Evolutionary conservation across 1,139 yeast species (phyloP), one percentile per base, ranked within the genome.

Genomic region (Arxiozyma slooffiae): DNA sequence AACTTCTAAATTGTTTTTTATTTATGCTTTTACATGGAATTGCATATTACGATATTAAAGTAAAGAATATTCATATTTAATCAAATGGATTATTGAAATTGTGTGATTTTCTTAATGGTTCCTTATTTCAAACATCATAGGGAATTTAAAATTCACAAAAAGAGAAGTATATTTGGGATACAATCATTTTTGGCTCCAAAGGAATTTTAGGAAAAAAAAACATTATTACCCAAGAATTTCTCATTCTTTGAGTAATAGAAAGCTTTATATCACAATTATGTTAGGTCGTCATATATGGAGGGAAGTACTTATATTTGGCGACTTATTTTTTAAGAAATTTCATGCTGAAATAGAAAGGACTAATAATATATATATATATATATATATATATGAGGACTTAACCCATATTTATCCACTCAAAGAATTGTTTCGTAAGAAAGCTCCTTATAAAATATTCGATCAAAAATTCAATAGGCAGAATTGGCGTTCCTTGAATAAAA

Each of bases 101-200:
- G 34, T 75, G 82, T 44, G 90, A 83, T 66, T 83, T 82, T 63
- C 89, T 89, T 16, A 81, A 84, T 41, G 76, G 85, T 42, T 81
- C 79, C 48, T 87, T 82, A 17, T 80, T 82, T 59, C 74, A 79
- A 58, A 81, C 87, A 1, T 80, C 81, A 11, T 82, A n/a, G 86
- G 83, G 83, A 81, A 57, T 74, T 72, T 51, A 68, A 71, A 43
- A 73, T 76, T 37, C 80, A 78, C 53, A 69, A 71, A 41, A 71
- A 74, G 38, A 64, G 68, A 14, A 85, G 86, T 1, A 80, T 83
- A 0, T 73, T 77, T 61, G 97, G 97, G 2, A 84, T 85, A 2
- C 84, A 78, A 54, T 83, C 88, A 1, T 82, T 80, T 64, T 81
- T 82, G 64, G 79, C 87, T 0, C 89, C 89, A 0, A 89, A 82